Base-by-base conservation (phyloP, 2,329 filamentous ascomycete species). In the Cladosporium sp. region DNA sequence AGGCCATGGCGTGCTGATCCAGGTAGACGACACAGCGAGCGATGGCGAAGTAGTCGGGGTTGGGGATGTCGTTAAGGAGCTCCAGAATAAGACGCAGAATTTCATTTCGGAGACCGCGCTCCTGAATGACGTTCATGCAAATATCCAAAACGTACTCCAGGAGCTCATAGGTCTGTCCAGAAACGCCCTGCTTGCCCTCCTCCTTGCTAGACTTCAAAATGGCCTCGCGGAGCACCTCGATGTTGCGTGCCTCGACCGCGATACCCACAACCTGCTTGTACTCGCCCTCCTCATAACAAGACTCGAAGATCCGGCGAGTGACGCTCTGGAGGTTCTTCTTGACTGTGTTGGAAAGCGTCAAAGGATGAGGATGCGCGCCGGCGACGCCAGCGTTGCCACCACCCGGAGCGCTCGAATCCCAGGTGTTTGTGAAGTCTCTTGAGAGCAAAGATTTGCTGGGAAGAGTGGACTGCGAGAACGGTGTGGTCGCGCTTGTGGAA, bases 211-310 rank as follows among this genome's bases (percentile, higher is more conserved):
- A 94, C 38, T 92, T 89, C 77, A 95, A 87, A 75, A 99, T 97
- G 47, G 95, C 91, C 67, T 89, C 86, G 68, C 91, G 89, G 51
- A 99, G 86, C 36, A 98, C 90, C 65, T 95, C 90, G 21, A 98
- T 84, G 75, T 95, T 96, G 78, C 93, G 92, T 68, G 95, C 93
- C 80, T 99, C 95, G 41, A 99, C 90, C 11, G 95, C 93, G 72
- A 99, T 97, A 65, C 95, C 95, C 52, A 99, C 92, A 8, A 99
- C 95, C 79, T 99, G 95, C 72, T 92, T 90, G 80, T 97, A 99
- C 69, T 92, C 89, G 69, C 91, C 92, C 73, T 93, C 88, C 70
- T 87, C 85, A 74, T 97, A 89, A 80, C 94, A 98, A 78, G 87
- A 91, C 80, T 96, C 92, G 72, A 99, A 98, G 51, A 99, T 86